Base-by-base conservation (phyloP, 768 basidiomycete genomes). In the Xanthoconium purpureum region DNA sequence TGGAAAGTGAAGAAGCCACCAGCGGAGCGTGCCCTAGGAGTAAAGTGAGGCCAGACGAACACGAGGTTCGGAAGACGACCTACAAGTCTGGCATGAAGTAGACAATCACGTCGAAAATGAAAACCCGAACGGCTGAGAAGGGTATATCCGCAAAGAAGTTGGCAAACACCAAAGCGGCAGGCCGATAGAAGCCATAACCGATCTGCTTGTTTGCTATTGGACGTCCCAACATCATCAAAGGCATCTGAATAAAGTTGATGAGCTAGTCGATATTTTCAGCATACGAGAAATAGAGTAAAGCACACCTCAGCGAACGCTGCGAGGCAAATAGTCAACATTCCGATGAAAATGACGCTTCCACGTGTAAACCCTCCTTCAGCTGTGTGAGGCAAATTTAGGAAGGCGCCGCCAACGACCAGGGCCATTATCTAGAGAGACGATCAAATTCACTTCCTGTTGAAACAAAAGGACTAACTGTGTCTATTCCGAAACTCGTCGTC, bases 281-380 rank as follows among this genome's bases (percentile, higher is more conserved):
- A 15, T 20, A 52, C 51, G 35, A 56, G 17, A 17, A 5, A 32
- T n/a, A 18, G 28, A 48, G 33, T 52, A 61, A 66, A 50, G 69
- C 72, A 29, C 68, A 84, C 80, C 76, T 88, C 90, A 45, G 82
- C 79, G 62, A 89, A 90, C 0, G 87, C 87, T 63, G 89, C 85
- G 51, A 91, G 75, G 66, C 81, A 81, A 45, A 83, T 84, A 0
- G 84, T 81, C 43, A 94, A 70, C 55, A 91, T 70, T 15, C 83
- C 84, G 38, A 79, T 71, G 68, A 94, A 94, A 50, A 95, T 81
- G 32, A 93, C 83, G 72, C 89, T 80, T 45, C 91, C 91, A 59
- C 93, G 84, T 28, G 92, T 93, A 74, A 97, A 97, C 0, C 87
- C 90, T 33, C 94, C 94, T 40, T 80, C 79, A 7, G 93, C 83